Evolutionary conservation across 345 rosid genomes (phyloP).

Genomic region (Streptanthus diversifolius): DNA sequence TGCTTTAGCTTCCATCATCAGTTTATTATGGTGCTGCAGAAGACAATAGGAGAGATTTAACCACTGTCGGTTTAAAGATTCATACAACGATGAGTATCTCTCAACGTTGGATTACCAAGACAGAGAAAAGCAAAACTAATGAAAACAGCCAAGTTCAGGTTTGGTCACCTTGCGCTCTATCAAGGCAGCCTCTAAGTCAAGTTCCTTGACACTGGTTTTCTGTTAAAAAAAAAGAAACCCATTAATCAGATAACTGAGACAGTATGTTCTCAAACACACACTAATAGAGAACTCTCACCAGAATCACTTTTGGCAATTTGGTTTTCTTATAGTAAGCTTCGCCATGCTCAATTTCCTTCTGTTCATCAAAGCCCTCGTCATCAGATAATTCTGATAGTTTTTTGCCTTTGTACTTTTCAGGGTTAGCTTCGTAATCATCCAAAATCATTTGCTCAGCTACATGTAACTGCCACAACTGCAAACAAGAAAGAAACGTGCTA

Average conservation of each 20-base stretch:
- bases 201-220: constrained; percentile 93
- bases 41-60: constrained; percentile 4
- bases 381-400: constrained; percentile 78
- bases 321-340: constrained; percentile 60
- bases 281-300: constrained; percentile 45
- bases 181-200: constrained; percentile 86
- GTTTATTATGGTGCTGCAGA: constrained; percentile 63
- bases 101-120: not conserved
- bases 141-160: not conserved
- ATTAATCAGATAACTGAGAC: constrained; percentile 20
- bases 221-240: constrained; percentile 31
- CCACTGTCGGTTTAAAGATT: not conserved
- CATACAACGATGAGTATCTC: not conserved
- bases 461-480: constrained; percentile 92
- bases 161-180: constrained; percentile 69
- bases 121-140: not conserved
- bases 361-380: constrained; percentile 68
- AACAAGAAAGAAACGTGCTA: constrained; percentile 4
- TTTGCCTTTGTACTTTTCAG: constrained; percentile 75
- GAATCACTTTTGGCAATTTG: constrained; percentile 54
- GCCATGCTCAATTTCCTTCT: constrained; percentile 51
- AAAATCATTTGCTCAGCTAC: constrained; percentile 92
- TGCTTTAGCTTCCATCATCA: constrained; percentile 61
- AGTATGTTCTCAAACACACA: not conserved
- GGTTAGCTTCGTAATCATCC: constrained; percentile 81